These are phyloP conservation scores for Neopestalotiopsis rosae DNA, from an alignment of 2,329 filamentous ascomycete species.

Conservation along the genomic window DNA sequence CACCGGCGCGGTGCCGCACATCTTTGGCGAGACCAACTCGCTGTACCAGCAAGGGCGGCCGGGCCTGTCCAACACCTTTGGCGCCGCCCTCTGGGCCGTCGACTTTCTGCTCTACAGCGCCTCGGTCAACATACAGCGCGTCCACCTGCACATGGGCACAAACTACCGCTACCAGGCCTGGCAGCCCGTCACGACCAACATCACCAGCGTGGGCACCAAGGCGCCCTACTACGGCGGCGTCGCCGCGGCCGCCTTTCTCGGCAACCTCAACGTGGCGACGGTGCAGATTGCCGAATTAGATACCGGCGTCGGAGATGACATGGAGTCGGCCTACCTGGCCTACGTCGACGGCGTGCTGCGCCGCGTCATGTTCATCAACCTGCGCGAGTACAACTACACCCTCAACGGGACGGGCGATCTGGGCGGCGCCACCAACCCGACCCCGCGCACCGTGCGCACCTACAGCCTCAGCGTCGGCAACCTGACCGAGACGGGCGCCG, in stretches of 20 bases:
- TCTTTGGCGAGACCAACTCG: slow-evolving; percentile 67
- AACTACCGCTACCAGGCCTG: slow-evolving; percentile 66
- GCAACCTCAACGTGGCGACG: slow-evolving; percentile 39
- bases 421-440: slow-evolving; percentile 29
- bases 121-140: slow-evolving; percentile 57
- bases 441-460: slow-evolving; percentile 36
- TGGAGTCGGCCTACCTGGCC: slow-evolving; percentile 60
- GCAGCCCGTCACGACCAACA: slow-evolving; percentile 61
- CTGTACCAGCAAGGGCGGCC: slow-evolving; percentile 67
- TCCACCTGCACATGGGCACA: slow-evolving; percentile 70
- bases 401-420: slow-evolving; percentile 41
- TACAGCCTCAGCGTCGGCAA: slow-evolving; percentile 49
- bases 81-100: slow-evolving; percentile 67
- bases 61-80: slow-evolving; percentile 68
- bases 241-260: slow-evolving; percentile 61
- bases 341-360: slow-evolving; percentile 51
- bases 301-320: slow-evolving; percentile 35
- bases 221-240: slow-evolving; percentile 69
- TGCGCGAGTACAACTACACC: slow-evolving; percentile 65
- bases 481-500: slow-evolving; percentile 23
- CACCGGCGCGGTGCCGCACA: slow-evolving; percentile 50
- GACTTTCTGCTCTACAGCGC: slow-evolving; percentile 67
- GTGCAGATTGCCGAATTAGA: slow-evolving; percentile 54
- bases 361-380: slow-evolving; percentile 61
- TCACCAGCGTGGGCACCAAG: slow-evolving; percentile 60